Evolutionary conservation across 352 stramenopile species (phyloP), one percentile per base, ranked within the genome.

Genomic region (Phytophthora meadii): DNA sequence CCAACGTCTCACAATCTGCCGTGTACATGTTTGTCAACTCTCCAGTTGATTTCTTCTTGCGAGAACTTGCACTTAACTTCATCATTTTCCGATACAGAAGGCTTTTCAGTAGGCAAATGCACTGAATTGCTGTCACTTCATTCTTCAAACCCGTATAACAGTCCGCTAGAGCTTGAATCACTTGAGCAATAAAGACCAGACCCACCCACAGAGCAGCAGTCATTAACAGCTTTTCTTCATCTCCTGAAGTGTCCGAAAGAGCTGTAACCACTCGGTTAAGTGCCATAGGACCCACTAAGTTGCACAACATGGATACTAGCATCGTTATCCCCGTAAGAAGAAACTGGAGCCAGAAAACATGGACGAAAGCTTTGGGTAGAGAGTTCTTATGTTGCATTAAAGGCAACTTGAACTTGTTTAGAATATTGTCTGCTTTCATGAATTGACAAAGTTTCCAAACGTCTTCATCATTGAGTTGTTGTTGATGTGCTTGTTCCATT

Each of bases 1-100:
- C 45, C n/a, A 88, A 53, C n/a, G 70, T 40, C 14, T 80, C 61
- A 37, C 74, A 72, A 54, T 88, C 79, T 37, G 70, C 47, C 27
- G 79, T 87, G 65, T 75, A 88, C 54, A 87, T 74, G 62, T 75
- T 85, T 41, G 72, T 71, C 36, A 88, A 68, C n/a, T 79, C 74
- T 17, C 69, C 72, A 3, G 67, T 81, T 14, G 75, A 83, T 24
- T 87, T 77, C 39, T 56, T 17, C 36, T 60, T 52, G 19, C 74
- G 61, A 1, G 79, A 81, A n/a, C 47, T 62, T 3, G 68, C 66
- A 51, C 59, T 86, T 3, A 86, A 42, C 2, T 49, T 61, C 54
- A 89, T 45, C 45, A 77, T 72, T 52, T 87, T 86, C 44, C 47
- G 55, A 62, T 78, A 85, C 22, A 89, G 10, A 28, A 84, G 32